Percentiles rank a stretch among this genome's conserved stretches.
phyloP scores from a whole-genome alignment of 1,284 basidiomycete genomes.

The Tilletia caries region DNA sequence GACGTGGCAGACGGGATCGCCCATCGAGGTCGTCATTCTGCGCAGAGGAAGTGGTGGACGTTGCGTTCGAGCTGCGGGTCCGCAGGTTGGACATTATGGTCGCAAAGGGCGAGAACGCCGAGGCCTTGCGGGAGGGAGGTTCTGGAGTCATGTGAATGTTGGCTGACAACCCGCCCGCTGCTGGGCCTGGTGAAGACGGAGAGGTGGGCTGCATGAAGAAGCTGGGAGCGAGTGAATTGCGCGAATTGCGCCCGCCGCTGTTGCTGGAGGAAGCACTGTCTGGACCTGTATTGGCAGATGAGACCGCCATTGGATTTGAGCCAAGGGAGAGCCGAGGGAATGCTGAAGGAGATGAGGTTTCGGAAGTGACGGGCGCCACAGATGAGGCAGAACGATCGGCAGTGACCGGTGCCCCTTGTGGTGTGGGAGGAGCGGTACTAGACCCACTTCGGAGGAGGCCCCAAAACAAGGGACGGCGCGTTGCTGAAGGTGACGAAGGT shows the following conservation, averaged over 20 bases:
- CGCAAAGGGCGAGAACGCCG: slow-evolving; percentile 9
- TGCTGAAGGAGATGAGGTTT: neutral
- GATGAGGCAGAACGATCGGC: neutral
- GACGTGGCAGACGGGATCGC: slow-evolving; percentile 20
- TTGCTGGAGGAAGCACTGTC: slow-evolving; percentile 3
- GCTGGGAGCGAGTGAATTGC: slow-evolving; percentile 2
- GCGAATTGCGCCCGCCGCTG: neutral
- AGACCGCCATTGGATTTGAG: neutral
- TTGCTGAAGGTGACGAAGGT: neutral
- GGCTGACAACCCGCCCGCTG: neutral
- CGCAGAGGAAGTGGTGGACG: neutral
- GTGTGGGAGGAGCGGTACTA: neutral
- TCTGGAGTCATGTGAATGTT: neutral
- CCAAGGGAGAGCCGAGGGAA: neutral
- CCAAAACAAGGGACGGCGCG: neutral
- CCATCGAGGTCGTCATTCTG: neutral
- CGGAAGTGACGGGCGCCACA: neutral
- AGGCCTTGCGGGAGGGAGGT: neutral
- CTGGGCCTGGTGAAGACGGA: neutral
- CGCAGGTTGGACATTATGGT: slow-evolving; percentile 12
- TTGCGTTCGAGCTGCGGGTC: neutral
- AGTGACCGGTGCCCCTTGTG: no score
- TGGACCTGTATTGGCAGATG: neutral
- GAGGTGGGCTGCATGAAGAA: neutral
- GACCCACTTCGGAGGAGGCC: neutral